Evolutionary conservation across 106 monocot genomes (phyloP).

Genomic region (Allium fistulosum): DNA sequence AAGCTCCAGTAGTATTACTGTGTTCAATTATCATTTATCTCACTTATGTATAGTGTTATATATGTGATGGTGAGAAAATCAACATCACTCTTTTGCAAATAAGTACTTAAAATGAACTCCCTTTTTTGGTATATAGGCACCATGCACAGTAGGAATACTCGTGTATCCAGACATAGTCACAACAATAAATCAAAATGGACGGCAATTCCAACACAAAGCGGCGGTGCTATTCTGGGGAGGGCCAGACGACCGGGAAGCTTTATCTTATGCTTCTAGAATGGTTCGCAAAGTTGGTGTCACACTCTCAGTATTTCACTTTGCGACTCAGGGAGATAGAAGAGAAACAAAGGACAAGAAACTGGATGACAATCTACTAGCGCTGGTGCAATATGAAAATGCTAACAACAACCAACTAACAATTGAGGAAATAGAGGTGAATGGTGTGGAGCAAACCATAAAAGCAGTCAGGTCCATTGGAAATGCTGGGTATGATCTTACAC

Average conservation of each 20-base stretch:
- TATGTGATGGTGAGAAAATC: too few species aligned
- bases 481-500: slow-evolving; percentile 10
- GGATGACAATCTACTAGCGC: slow-evolving; percentile 12
- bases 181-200: background rate
- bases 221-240: slow-evolving; percentile 49
- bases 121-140: slow-evolving; percentile 6
- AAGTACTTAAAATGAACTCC: too few species aligned
- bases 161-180: background rate
- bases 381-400: slow-evolving; percentile 8
- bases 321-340: background rate
- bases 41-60: too few species aligned
- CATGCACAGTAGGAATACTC: slow-evolving; percentile 46
- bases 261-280: slow-evolving; percentile 27
- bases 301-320: slow-evolving; percentile 15
- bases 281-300: slow-evolving; percentile 11
- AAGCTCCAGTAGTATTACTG: too few species aligned
- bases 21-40: too few species aligned
- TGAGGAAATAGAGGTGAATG: slow-evolving; percentile 10
- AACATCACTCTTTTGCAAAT: too few species aligned
- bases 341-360: background rate
- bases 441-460: slow-evolving; percentile 21
- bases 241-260: slow-evolving; percentile 40
- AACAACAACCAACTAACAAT: slow-evolving; percentile 7
- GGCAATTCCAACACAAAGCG: slow-evolving; percentile 2
- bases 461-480: slow-evolving; percentile 6